phyloP scores from a whole-genome alignment of 345 rosid species.

The Salix koriyanagi region DNA sequence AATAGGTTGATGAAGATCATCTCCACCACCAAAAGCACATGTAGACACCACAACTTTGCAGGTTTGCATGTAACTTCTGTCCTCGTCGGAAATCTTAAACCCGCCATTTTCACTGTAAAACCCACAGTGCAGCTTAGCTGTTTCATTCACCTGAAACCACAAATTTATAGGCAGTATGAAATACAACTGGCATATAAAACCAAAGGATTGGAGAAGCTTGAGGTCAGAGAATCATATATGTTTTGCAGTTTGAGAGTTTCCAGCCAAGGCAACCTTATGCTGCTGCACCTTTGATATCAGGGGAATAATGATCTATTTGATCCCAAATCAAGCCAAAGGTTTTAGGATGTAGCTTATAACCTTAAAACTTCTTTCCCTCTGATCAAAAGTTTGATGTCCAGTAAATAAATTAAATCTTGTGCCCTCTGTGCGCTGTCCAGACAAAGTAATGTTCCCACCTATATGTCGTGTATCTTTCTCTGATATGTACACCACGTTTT shows the following conservation, averaged over 20 bases:
- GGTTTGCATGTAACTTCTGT: conserved; percentile 55
- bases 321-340: neutral
- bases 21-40: conserved; percentile 98
- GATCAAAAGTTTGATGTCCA: conserved; percentile 69
- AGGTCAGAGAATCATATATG: neutral
- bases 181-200: conserved; percentile 9
- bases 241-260: neutral
- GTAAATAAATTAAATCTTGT: conserved; percentile 76
- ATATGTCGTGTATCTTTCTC: conserved; percentile 22
- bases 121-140: conserved; percentile 67
- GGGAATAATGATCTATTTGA: neutral
- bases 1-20: conserved; percentile 90
- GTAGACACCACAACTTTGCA: conserved; percentile 76
- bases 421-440: conserved; percentile 32
- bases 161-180: conserved; percentile 10
- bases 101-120: conserved; percentile 81
- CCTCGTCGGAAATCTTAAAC: conserved; percentile 59
- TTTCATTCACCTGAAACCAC: conserved; percentile 58
- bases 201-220: neutral
- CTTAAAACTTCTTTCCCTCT: conserved; percentile 81
- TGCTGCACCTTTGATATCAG: neutral
- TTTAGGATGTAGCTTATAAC: conserved; percentile 30
- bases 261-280: no score
- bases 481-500: conserved; percentile 50
- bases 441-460: conserved; percentile 19